Evolutionary conservation across 768 basidiomycete genomes (phyloP), one percentile per base, ranked within the genome.

Genomic region (Multifurca ochricompacta): DNA sequence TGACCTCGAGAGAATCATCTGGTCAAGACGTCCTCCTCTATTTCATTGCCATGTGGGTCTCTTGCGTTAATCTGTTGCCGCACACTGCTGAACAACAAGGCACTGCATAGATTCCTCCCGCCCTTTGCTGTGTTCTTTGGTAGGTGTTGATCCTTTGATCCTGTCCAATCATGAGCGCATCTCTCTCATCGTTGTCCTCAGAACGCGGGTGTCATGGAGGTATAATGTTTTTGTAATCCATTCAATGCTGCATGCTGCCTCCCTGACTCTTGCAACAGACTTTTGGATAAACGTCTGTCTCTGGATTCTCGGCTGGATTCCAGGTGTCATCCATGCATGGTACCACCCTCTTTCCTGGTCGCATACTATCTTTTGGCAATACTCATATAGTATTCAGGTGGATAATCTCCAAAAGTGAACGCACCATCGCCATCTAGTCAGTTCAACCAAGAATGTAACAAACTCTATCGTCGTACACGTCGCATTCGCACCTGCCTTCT

Each of bases 231-330:
- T n/a, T 27, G 21, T 4, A 11, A 31, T 23, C 36, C 34, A 30
- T 35, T 3, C 18, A n/a, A 30, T 25, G 0, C 19, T 13, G 11
- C 23, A 9, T 4, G 2, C 13, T 19, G 2, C 6, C 27, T 3
- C 42, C 36, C 43, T 35, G 36, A 43, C 23, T 34, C 23, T 18
- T 18, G n/a, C 23, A 16, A 23, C 49, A 71, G 71, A 73, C 30
- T 48, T 73, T 48, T 65, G 63, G 62, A 70, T 73, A 49, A 74
- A 74, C 53, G 64, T 74, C 56, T 61, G 67, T 0, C 65, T 76
- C 10, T 74, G 70, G 66, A 64, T 74, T 39, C 65, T 76, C 9
- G 74, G 70, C 9, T 76, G 73, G 73, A 70, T 75, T 19, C 74
- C 74, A 3, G 74, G 72, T 39, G 63, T 70, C n/a, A 48, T 74